These are phyloP conservation scores for Xerocomellus chrysenteron DNA, from an alignment of 768 basidiomycete genomes.

Conservation along the genomic window DNA sequence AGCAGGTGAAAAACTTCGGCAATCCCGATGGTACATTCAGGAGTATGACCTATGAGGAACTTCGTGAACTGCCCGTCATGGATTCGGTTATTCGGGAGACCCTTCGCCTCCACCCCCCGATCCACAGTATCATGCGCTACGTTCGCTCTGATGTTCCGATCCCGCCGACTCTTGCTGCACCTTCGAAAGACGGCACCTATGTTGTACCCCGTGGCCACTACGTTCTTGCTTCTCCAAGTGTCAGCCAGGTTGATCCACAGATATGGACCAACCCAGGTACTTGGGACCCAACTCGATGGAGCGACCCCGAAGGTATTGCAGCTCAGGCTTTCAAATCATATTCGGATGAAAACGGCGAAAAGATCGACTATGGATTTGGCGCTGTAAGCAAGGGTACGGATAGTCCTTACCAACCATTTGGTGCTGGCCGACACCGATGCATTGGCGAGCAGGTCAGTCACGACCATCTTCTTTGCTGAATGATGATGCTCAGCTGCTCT, in stretches of 20 bases:
- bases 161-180: slow-evolving; percentile 76
- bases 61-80: slow-evolving; percentile 78
- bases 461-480: not conserved
- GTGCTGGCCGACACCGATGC: slow-evolving; percentile 93
- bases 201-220: slow-evolving; percentile 89
- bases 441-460: slow-evolving; percentile 79
- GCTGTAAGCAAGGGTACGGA: slow-evolving; percentile 95
- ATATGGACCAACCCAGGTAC: slow-evolving; percentile 72
- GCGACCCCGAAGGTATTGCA: slow-evolving; percentile 79
- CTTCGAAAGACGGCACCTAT: slow-evolving; percentile 70
- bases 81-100: slow-evolving; percentile 93
- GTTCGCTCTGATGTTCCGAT: slow-evolving; percentile 84
- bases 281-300: slow-evolving; percentile 88
- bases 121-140: slow-evolving; percentile 93
- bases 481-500: slow-evolving; percentile 2
- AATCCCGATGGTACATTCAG: slow-evolving; percentile 79
- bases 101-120: slow-evolving; percentile 89
- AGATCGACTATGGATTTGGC: slow-evolving; percentile 96
- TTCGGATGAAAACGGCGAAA: slow-evolving; percentile 74
- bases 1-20: slow-evolving; percentile 82
- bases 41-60: slow-evolving; percentile 80
- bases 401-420: slow-evolving; percentile 95
- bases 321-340: slow-evolving; percentile 77
- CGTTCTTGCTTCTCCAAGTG: slow-evolving; percentile 84
- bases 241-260: slow-evolving; percentile 82